phyloP scores from a whole-genome alignment of 164 flowering plant genomes.

The Cinnamomum micranthum region DNA sequence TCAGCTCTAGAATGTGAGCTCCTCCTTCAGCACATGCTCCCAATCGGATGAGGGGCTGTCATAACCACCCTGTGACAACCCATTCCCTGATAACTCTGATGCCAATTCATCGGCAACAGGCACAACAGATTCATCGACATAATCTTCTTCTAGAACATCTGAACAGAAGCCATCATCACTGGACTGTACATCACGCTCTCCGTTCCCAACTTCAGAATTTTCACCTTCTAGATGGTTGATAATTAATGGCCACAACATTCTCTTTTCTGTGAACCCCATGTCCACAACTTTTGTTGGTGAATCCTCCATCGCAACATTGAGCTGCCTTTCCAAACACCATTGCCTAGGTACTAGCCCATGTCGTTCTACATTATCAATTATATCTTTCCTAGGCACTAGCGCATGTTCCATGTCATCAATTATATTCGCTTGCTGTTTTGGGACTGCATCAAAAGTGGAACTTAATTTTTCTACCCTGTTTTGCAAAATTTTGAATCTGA shows the following conservation, averaged over 20 bases:
- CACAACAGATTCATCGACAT: slow-evolving; percentile 9
- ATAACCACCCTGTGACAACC: slow-evolving; percentile 19
- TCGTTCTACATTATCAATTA: not conserved
- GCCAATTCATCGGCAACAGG: slow-evolving; percentile 12
- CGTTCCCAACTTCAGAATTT: slow-evolving; percentile 2
- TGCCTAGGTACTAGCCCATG: not conserved
- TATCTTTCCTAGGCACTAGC: not conserved
- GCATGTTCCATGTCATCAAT: not conserved
- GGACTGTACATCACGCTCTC: not conserved
- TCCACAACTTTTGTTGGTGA: slow-evolving; percentile 10
- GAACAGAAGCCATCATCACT: not conserved
- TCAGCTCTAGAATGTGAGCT: slow-evolving; percentile 22
- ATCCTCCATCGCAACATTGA: slow-evolving; percentile 7
- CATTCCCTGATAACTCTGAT: slow-evolving; percentile 14
- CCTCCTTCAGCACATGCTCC: slow-evolving; percentile 67
- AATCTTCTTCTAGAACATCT: slow-evolving; percentile 1
- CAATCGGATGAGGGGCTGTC: slow-evolving; percentile 57
- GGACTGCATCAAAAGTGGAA: not conserved
- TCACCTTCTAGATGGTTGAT: slow-evolving; percentile 12
- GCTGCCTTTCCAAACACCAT: not conserved
- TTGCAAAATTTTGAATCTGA: slow-evolving; percentile 36
- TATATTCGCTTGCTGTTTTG: not conserved
- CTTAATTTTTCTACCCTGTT: slow-evolving; percentile 26
- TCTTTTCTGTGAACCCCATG: slow-evolving; percentile 14
- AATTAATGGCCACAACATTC: slow-evolving; percentile 8